Evolutionary conservation across 106 monocot genomes (phyloP), one percentile per base, ranked within the genome.

Genomic region (Phalaenopsis aphrodite): DNA sequence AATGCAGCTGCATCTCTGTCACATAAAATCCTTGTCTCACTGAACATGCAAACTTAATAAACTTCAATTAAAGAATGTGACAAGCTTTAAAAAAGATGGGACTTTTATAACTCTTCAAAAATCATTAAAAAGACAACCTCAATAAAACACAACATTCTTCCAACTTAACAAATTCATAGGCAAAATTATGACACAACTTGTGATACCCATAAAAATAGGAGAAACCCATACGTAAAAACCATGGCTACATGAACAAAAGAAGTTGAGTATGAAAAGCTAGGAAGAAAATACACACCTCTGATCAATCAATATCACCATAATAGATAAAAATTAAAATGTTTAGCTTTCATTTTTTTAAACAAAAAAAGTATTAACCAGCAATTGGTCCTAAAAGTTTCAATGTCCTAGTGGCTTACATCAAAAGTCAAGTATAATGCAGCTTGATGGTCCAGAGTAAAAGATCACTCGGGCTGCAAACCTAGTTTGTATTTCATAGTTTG

Each of bases 1-100:
- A 97, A 83, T 81, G 96, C 93, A 80, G 92, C 94, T 42, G 94
- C 96, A 91, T 97, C 96, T 89, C 96, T 97, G 86, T 38, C 39
- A 69, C 38, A 69, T 10, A 69, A 69, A 69, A 69, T 69, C 64
- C 64, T 69, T 39, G 15, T 38, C 43, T 74, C 74, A 74, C 18
- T n/a, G 71, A 15, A 41, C 71, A 71, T 71, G 71, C 71, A 71
- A 71, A 71, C 71, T 65, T 4, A 15, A 12, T 71, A 74, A 42
- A 42, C 18, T 74, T 74, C 74, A 45, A 18, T 74, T 41, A 42
- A 38, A 39, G 69, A 69, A 39, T 38, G 36, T 5, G 69, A 39
- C 39, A 39, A 38, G 36, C 39, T 69, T 69, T 39, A 74, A 74
- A 45, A 18, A 45, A 71, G 9, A 38, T 69, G 68, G 4, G 39